A percentile compares a stretch with the other conserved stretches of the same genome.
These are phyloP conservation scores for Echinochloa phyllopogon DNA, from an alignment of 176 grass and related monocot species.

Conservation along the genomic window DNA sequence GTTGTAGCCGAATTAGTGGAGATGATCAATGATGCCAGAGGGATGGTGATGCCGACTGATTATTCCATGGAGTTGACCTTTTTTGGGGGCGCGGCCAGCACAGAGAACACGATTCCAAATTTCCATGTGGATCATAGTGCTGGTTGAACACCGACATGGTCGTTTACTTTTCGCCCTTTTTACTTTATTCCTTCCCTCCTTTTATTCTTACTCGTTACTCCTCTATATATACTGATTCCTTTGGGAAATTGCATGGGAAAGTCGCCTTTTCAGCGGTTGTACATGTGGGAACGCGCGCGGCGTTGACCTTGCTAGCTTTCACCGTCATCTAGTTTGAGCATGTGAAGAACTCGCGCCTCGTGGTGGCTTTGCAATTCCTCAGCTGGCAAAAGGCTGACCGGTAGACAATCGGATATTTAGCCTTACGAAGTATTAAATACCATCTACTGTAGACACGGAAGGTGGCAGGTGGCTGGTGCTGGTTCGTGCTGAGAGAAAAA, in stretches of 20 bases:
- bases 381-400: slow-evolving; percentile 32
- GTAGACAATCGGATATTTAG: no score
- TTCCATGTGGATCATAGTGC: slow-evolving; percentile 23
- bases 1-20: background rate
- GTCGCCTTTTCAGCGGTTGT: background rate
- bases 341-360: slow-evolving; percentile 35
- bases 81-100: background rate
- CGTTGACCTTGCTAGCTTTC: slow-evolving; percentile 42
- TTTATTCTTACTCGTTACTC: background rate
- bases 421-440: no score
- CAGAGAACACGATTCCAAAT: slow-evolving; percentile 23
- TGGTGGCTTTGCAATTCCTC: background rate
- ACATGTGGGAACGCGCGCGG: slow-evolving; percentile 36
- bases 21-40: background rate
- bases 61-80: slow-evolving; percentile 35
- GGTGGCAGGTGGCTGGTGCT: no score
- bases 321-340: slow-evolving; percentile 29
- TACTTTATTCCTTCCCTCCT: background rate
- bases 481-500: no score
- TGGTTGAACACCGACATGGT: slow-evolving; percentile 37
- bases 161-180: slow-evolving; percentile 38
- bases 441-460: no score
- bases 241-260: slow-evolving; percentile 25
- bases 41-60: background rate
- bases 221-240: background rate